Evolutionary conservation across 208 protist genomes (phyloP).

Genomic region (Leishmania mexicana): DNA sequence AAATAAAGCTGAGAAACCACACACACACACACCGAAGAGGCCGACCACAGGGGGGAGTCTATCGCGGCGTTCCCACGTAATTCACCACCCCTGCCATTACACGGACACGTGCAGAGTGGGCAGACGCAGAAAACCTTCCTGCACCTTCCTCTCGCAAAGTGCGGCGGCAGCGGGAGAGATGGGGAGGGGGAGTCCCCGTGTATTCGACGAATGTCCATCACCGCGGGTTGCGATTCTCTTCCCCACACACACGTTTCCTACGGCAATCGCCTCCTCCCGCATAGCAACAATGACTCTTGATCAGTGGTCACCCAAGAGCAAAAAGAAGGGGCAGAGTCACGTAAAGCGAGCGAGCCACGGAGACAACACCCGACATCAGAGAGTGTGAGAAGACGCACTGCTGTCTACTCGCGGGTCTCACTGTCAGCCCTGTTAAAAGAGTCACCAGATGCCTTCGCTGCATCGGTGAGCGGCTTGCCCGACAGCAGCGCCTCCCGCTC

Average conservation of each 20-base stretch:
- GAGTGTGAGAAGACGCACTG: not conserved
- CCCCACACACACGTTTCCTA: not conserved
- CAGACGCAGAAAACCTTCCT: not conserved
- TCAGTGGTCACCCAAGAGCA: not conserved
- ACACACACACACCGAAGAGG: not conserved
- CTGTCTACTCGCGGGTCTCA: not conserved
- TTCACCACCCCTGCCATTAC: not conserved
- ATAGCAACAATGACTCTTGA: not conserved
- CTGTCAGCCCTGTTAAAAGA: not conserved
- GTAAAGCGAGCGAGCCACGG: not conserved
- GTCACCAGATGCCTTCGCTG: not conserved
- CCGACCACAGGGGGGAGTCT: not conserved
- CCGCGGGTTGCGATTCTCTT: not conserved
- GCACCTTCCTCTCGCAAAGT: not conserved
- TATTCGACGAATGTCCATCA: not conserved
- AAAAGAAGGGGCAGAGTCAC: not conserved
- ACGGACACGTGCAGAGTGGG: not conserved
- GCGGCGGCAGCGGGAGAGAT: not conserved
- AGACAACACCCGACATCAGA: not conserved
- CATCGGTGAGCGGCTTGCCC: not conserved
- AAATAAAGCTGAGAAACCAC: not conserved
- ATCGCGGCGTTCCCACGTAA: too few relatives aligned
- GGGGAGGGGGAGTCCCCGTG: not conserved
- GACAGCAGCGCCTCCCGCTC: slow-evolving; percentile 11
- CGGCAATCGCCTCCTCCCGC: not conserved